These are phyloP conservation scores for Solanum chaucha DNA, from an alignment of 257 asterid species.

Conservation along the genomic window DNA sequence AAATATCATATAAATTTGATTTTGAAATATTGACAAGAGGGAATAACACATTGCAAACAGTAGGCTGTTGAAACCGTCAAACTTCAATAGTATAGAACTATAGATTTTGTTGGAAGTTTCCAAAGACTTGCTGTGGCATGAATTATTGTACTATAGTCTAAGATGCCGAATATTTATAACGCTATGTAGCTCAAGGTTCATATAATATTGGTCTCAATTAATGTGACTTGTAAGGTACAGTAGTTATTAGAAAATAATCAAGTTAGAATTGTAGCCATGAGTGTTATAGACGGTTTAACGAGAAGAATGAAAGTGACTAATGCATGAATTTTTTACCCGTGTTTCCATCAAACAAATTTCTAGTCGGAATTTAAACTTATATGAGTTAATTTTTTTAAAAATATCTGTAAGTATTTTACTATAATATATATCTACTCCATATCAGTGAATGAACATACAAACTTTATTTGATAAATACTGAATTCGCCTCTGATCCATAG, in stretches of 20 bases:
- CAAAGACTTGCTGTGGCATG: not conserved
- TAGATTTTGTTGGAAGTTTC: not conserved
- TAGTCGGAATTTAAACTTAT: too few species aligned
- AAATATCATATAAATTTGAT: not conserved
- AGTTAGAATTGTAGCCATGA: not conserved
- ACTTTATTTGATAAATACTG: too few species aligned
- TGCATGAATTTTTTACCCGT: not conserved
- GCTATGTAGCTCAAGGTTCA: not conserved
- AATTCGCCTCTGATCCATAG: accelerated
- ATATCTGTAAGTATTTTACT: not conserved
- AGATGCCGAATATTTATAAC: not conserved
- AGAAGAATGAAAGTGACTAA: not conserved
- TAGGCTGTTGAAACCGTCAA: not conserved
- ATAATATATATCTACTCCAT: too few species aligned
- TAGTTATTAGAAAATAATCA: not conserved
- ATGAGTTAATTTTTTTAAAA: too few species aligned
- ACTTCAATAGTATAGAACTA: not conserved
- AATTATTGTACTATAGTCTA: not conserved
- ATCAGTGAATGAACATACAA: accelerated
- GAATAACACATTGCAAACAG: not conserved
- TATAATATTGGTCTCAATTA: not conserved
- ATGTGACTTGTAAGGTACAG: not conserved
- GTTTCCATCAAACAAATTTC: not conserved
- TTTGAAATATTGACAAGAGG: not conserved
- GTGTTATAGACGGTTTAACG: not conserved